Evolutionary conservation across 805 yeast species (phyloP), one percentile per base, ranked within the genome.

Genomic region (Dipodascopsis uninucleata): DNA sequence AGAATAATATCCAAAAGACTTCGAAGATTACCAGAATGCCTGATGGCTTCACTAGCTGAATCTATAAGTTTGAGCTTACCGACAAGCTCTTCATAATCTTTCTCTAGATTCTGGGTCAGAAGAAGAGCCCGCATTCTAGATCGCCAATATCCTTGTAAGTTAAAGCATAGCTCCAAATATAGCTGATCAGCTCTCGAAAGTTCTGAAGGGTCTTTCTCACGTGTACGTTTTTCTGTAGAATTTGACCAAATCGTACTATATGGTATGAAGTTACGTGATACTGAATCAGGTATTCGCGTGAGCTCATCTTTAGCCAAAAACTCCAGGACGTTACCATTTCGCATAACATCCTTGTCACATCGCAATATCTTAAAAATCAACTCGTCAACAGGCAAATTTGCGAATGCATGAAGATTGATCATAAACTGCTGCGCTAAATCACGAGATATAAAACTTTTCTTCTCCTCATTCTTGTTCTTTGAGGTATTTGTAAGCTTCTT

Each of bases 341-440:
- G 74, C 43, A 90, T 50, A 6, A 90, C 76, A 7, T 82, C 89
- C 18, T 69, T 69, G 42, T 85, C 84, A 68, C 98, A 93, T 36
- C 72, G 75, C 49, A 93, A 68, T 6, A 93, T 77, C 61, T 81
- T 82, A n/a, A 56, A 41, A 5, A 90, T 81, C 23, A 90, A 71
- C 33, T 77, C 83, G 4, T 75, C 78, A 29, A 82, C 95, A 0
- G 81, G 55, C 18, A 77, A 53, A 32, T 69, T 69, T 4, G 86
- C 72, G 65, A 79, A 86, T 68, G 79, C 74, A 61, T 93, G 97
- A 41, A 93, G 71, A 61, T 90, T 89, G 60, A 93, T 93, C 31
- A 95, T 96, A 69, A 93, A 88, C 58, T 87, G 97, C 61, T 93
- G 98, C 1, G 95, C 85, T 35, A 88, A 67, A 58, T 90, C 97